A percentile compares a stretch with the other conserved stretches of the same genome.
These are phyloP conservation scores for Phialemonium atrogriseum DNA, from an alignment of 2,329 filamentous ascomycete genomes.

Conservation along the genomic window DNA sequence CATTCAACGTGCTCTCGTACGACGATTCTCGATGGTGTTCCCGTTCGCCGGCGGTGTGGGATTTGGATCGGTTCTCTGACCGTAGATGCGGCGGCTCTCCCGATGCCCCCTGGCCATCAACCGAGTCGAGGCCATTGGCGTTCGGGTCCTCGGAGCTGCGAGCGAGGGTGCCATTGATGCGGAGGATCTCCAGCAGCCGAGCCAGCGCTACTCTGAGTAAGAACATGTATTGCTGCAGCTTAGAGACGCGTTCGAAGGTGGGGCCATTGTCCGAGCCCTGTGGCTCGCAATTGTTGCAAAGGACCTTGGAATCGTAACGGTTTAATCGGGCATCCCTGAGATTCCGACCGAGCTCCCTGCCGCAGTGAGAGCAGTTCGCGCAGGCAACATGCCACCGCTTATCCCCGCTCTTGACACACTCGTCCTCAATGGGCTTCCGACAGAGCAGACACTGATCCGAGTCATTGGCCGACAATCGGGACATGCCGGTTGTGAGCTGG, in stretches of 20 bases:
- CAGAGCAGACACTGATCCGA: conserved; percentile 82
- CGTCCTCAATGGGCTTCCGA: conserved; percentile 85
- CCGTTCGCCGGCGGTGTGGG: conserved; percentile 53
- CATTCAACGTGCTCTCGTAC: conserved; percentile 92
- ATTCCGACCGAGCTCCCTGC: conserved; percentile 57
- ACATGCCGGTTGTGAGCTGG: conserved; percentile 57
- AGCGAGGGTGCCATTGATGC: conserved; percentile 73
- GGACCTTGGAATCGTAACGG: conserved; percentile 56
- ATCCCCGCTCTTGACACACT: conserved; percentile 70
- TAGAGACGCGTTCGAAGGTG: conserved; percentile 67
- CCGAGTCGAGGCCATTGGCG: conserved; percentile 56
- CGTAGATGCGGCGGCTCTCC: conserved; percentile 45
- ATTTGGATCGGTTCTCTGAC: conserved; percentile 65
- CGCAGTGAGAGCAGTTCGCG: conserved; percentile 63
- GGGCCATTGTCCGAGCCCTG: conserved; percentile 42
- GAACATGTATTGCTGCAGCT: conserved; percentile 91
- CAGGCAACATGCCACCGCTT: conserved; percentile 80
- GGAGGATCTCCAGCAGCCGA: conserved; percentile 76
- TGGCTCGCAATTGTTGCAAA: conserved; percentile 60
- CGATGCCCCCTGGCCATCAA: conserved; percentile 50
- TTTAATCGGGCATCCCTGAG: conserved; percentile 66
- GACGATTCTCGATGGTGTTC: conserved; percentile 63
- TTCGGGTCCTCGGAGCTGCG: conserved; percentile 67
- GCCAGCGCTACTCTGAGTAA: conserved; percentile 86
- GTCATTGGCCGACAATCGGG: conserved; percentile 61